phyloP scores from a whole-genome alignment of 2,329 filamentous ascomycete genomes.

The Calonectria pseudoturangicola region DNA sequence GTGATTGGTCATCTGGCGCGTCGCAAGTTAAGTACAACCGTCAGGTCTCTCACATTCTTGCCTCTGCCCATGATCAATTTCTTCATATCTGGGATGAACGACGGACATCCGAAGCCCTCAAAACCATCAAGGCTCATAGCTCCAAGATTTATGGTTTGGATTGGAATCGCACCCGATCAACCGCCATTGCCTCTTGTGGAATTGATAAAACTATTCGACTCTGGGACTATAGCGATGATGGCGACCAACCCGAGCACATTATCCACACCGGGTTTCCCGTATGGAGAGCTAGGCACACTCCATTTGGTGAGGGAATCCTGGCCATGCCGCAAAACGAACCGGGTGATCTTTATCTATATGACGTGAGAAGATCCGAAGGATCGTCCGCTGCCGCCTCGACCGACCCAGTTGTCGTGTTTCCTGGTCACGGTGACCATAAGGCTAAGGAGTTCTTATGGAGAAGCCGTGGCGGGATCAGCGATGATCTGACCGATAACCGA shows the following conservation, averaged over 20 bases:
- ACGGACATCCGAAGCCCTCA: constrained; percentile 84
- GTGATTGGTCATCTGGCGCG: constrained; percentile 94
- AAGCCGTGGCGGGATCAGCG: constrained; percentile 79
- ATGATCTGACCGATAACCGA: constrained; percentile 82
- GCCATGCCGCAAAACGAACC: constrained; percentile 95
- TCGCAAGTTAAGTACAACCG: constrained; percentile 97
- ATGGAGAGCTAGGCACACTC: constrained; percentile 93
- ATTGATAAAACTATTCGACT: constrained; percentile 95
- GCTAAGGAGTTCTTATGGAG: constrained; percentile 96
- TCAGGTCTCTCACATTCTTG: constrained; percentile 89
- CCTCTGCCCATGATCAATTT: constrained; percentile 92
- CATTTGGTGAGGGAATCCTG: constrained; percentile 89
- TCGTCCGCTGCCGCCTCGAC: constrained; percentile 66
- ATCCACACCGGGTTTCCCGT: constrained; percentile 91
- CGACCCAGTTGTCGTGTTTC: constrained; percentile 74
- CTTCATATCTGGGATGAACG: constrained; percentile 94
- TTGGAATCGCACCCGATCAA: constrained; percentile 88
- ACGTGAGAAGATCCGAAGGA: constrained; percentile 72
- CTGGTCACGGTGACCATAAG: constrained; percentile 78
- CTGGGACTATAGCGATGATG: constrained; percentile 84
- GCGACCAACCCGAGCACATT: constrained; percentile 81
- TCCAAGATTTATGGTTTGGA: constrained; percentile 98
- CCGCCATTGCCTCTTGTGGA: constrained; percentile 89
- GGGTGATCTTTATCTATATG: constrained; percentile 89
- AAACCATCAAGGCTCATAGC: constrained; percentile 89